Base-by-base conservation (phyloP, 1,139 yeast genomes). In the Blastobotrys malaysiensis region DNA sequence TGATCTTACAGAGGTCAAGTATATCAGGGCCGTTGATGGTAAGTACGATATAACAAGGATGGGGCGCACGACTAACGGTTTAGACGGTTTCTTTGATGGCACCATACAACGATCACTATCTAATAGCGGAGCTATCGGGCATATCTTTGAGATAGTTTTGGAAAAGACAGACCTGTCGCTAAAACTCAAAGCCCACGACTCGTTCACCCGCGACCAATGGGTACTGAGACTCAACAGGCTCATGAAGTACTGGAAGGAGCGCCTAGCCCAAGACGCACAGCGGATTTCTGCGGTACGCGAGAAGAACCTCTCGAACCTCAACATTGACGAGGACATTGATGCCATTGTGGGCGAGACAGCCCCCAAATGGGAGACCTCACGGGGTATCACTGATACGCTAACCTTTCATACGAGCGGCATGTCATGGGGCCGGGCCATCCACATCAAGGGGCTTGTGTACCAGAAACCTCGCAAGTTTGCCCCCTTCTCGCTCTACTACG, bases 381-480 rank as follows among this genome's bases (percentile, higher is more conserved):
- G 77, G 39, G 85, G 87, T 0, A 57, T 69, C 2, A 80, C 88
- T 0, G 82, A 83, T 61, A 74, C 86, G 0, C 61, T 63, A 16
- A 67, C 81, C 1, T 80, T 79, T 65, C 79, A 81, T 58, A 77
- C 84, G 43, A 81, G 85, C 21, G 73, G 84, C 3, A 65, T 82
- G 48, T 75, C 91, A 0, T 74, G 85, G 70, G 76, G 83, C 26
- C 77, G 82, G 19, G 76, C 84, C n/a, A 72, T 89, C 11, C 71
- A 83, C 22, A 67, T 68, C 54, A 78, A 81, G 59, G 97, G 97
- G 0, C 69, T 75, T 45, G 67, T 90, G 45, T 88, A 78, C 65
- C 83, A 82, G 60, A 89, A 89, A 63, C 77, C 82, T 3, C 81
- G 80, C 57, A 86, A 83, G 64, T 91, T 86, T 65, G 70, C 88